Base-by-base conservation (phyloP, 441 rosid species). In the Erodium texanum region DNA sequence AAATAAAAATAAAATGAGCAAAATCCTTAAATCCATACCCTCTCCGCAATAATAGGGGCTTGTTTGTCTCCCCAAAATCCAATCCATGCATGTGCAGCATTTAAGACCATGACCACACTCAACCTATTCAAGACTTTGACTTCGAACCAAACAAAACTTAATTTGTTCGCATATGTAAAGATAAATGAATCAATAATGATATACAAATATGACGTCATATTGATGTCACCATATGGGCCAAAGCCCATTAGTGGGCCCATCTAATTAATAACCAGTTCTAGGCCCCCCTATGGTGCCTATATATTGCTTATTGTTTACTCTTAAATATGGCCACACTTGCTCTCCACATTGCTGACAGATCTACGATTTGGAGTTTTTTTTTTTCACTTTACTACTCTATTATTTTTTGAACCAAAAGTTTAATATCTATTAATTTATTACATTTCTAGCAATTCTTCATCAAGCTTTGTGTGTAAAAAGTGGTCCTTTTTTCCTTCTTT, bases 141-240 rank as follows among this genome's bases (percentile, higher is more conserved):
- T 70, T 22, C 45, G 0, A 38, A 72, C 62, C 54, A 52, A 66
- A 22, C 66, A 0, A 8, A 12, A 61, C 70, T n/a, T n/a, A n/a
- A 27, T 4, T 79, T 76, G 80, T 75, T 66, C 73, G 20, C 48
- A 69, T 48, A 19, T n/a, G n/a, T n/a, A n/a, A n/a, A n/a, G n/a
- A n/a, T n/a, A n/a, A n/a, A n/a, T n/a, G n/a, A n/a, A n/a, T n/a
- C n/a, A n/a, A n/a, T n/a, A n/a, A n/a, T n/a, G n/a, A n/a, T n/a
- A n/a, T n/a, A n/a, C n/a, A n/a, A n/a, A n/a, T n/a, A n/a, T n/a
- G n/a, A n/a, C n/a, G 4, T 27, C 4, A 27, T 27, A 27, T 27
- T 4, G 29, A 27, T 27, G 71, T 68, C 74, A 71, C 74, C 45
- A 75, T 69, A 62, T 52, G 24, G 23, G 24, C 61, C 61, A 18